Evolutionary conservation across 2,329 filamentous ascomycete genomes (phyloP), one percentile per base, ranked within the genome.

Genomic region (Penicillium crustosum): DNA sequence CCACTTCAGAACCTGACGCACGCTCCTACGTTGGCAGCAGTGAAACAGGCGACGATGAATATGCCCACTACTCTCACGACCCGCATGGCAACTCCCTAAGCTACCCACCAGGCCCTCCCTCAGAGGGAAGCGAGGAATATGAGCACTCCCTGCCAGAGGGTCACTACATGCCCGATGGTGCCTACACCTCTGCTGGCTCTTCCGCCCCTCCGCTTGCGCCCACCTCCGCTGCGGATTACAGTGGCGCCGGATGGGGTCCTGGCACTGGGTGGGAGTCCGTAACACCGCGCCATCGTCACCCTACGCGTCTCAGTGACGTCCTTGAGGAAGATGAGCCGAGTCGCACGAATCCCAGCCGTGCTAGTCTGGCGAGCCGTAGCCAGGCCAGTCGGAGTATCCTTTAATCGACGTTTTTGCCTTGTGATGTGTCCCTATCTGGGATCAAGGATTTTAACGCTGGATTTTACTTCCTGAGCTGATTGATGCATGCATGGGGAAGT

Each of bases 261-360:
- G 83, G 84, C 1, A 82, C 86, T 2, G 87, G 85, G 17, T 95
- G 91, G 90, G 90, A 94, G 62, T 76, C 78, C n/a, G 79, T 91
- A 61, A 87, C 88, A 25, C 83, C 87, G 6, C 73, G 80, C 55
- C 92, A 96, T 74, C 90, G 94, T 65, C 91, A 96, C 75, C 92
- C 92, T 0, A 96, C 92, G 9, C 81, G 93, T 56, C 79, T 96
- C 61, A 96, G 91, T 73, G 92, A 96, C 75, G 92, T 96, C 29
- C 82, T 94, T 31, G 89, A 92, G 70, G 91, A 95, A 62, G 90
- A 94, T 65, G 91, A 95, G 75, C 82, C 86, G 50, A 90, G 89
- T 54, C 75, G 78, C 33, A 81, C 80, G n/a, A 82, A 76, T 70
- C 84, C 89, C 23, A 90, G 89, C 15, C 90, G 89, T 65, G 86